Evolutionary conservation across 805 yeast genomes (phyloP).

Genomic region (Trichomonascus vanleenenianus): DNA sequence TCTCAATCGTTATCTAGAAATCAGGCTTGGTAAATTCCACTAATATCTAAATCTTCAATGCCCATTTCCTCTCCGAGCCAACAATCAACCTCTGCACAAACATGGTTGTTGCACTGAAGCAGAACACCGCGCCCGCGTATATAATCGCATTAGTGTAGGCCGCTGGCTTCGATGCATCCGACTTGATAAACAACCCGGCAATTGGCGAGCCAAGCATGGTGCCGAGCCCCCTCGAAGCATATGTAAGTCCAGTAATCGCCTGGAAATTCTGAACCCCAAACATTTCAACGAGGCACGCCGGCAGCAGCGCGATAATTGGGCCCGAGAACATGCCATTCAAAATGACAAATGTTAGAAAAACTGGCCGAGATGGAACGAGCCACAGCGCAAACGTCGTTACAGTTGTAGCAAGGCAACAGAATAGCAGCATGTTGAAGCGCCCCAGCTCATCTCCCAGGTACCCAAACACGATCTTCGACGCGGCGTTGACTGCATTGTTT

Average conservation of each 20-base stretch:
- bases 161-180: constrained; percentile 2
- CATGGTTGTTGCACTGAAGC: too few species aligned
- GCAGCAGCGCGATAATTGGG: constrained; percentile 15
- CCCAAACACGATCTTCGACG: constrained; percentile 42
- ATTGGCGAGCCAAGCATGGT: constrained; percentile 17
- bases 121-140: constrained; percentile 13
- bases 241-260: constrained; percentile 16
- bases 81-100: too few species aligned
- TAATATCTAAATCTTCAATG: too few species aligned
- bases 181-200: constrained; percentile 16
- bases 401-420: constrained; percentile 37
- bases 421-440: constrained; percentile 44
- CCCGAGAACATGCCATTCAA: constrained; percentile 18
- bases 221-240: constrained; percentile 16
- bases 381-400: constrained; percentile 40
- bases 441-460: constrained; percentile 47
- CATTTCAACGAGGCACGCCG: constrained; percentile 16
- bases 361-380: constrained; percentile 9
- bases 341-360: constrained; percentile 14
- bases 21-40: too few species aligned
- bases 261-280: constrained; percentile 17
- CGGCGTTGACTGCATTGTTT: constrained; percentile 17
- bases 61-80: too few species aligned
- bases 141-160: constrained; percentile 12
- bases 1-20: too few species aligned